Base-by-base conservation (phyloP, 768 basidiomycete species). In the Cyathus striatus region DNA sequence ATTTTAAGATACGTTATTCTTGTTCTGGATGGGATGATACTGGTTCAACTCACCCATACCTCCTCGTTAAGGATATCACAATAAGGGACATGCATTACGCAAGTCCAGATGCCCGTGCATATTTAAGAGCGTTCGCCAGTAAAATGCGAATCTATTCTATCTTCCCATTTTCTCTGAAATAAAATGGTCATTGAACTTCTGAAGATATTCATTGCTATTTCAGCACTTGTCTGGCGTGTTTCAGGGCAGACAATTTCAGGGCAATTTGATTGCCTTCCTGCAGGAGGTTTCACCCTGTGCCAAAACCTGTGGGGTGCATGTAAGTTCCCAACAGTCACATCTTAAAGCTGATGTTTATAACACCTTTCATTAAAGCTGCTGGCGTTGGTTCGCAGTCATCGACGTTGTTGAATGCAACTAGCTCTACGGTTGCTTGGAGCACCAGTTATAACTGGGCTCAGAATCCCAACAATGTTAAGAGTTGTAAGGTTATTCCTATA, bases 241-340 rank as follows among this genome's bases (percentile, higher is more conserved):
- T 34, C 47, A 12, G 66, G 63, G 1, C 68, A 71, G 51, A 70
- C 70, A 5, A 63, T 79, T 40, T 59, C 63, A 5, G 76, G 76
- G 2, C 64, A 61, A 43, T 71, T 53, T 30, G 59, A 65, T 46
- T 79, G 77, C 52, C 47, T 58, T 33, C 58, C 73, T 1, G 71
- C 70, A 3, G 77, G 76, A 2, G 54, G 57, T 10, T 81, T 63
- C 55, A 70, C 65, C 0, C 67, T 79, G 34, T 79, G 78, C 62
- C 73, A 79, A 53, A 77, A 81, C 54, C 70, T 76, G 18, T 81
- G 78, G 78, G 77, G 76, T 12, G 50, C 55, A 16, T 40, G 73
- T 73, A 45, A 30, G 66, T 38, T 51, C 25, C 3, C 21, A n/a
- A 7, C 37, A 22, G 43, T 4, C 24, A 6, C 25, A 21, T 21